Evolutionary conservation across 805 yeast species (phyloP).

Genomic region (Metschnikowia hibisci): DNA sequence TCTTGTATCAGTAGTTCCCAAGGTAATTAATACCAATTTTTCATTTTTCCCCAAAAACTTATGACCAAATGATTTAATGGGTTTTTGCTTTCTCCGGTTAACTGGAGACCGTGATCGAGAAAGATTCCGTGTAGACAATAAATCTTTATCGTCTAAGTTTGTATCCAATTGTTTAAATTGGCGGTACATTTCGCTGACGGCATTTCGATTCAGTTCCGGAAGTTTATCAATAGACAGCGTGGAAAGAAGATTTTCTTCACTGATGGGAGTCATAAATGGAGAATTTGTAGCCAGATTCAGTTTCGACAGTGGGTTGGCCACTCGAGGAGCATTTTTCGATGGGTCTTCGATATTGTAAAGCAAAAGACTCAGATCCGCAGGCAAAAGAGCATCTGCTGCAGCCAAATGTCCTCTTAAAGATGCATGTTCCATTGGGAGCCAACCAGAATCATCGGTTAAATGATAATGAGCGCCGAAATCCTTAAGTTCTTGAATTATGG

Average conservation of each 20-base stretch:
- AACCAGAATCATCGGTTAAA: conserved; percentile 76
- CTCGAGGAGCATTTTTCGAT: conserved; percentile 25
- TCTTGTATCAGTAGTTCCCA: conserved; percentile 82
- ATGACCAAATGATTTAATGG: conserved; percentile 85
- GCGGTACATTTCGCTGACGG: conserved; percentile 37
- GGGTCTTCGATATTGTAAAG: conserved; percentile 35
- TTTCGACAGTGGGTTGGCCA: conserved; percentile 16
- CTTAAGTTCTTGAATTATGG: conserved; percentile 54
- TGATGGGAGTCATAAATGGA: conserved; percentile 15
- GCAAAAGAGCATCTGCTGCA: conserved; percentile 60
- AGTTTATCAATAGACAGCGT: conserved; percentile 36
- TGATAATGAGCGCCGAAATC: conserved; percentile 51
- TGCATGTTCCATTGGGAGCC: conserved; percentile 98
- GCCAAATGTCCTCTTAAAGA: conserved; percentile 80
- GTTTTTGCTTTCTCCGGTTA: conserved; percentile 33
- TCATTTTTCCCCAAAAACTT: conserved; percentile 61
- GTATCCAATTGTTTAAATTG: conserved; percentile 32
- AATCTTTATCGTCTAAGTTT: conserved; percentile 14
- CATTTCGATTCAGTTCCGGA: conserved; percentile 29
- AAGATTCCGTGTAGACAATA: conserved; percentile 8
- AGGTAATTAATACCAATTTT: conserved; percentile 70
- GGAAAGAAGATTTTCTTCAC: conserved; percentile 19
- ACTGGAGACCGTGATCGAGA: conserved; percentile 16
- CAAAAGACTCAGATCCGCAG: conserved; percentile 35
- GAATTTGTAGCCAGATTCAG: conserved; percentile 12